Evolutionary conservation across 2,329 filamentous ascomycete species (phyloP), one percentile per base, ranked within the genome.

Genomic region (Scedosporium boydii): DNA sequence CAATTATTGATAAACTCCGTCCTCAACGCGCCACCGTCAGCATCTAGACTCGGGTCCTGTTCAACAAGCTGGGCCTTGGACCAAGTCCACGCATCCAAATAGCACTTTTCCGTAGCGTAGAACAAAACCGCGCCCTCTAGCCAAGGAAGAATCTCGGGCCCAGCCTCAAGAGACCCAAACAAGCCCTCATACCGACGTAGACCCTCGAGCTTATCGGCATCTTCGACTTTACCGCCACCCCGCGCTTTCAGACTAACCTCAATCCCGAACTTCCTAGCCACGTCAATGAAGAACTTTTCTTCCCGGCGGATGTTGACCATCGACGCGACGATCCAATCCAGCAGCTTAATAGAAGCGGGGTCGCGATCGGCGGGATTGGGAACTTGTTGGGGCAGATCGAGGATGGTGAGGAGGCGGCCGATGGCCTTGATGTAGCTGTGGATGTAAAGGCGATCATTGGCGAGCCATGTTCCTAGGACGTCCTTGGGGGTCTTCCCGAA

Each of bases 21-120:
- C 63, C 86, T 77, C 71, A 89, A 71, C 4, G 86, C 87, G 0
- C 87, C 87, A 0, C 86, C 86, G 69, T 89, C 87, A 0, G 76
- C 76, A 68, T 88, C 86, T n/a, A 71, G 68, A 0, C 58, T 63
- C 18, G 65, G 57, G 2, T 64, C 63, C 1, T 62, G 56, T 16
- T 65, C 65, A 1, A 68, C 66, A 18, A 75, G 70, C 67, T 79
- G 73, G 4, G 70, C 65, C 65, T 71, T 76, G 3, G 80, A 80
- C 70, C 78, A 81, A 9, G 75, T 77, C 86, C 86, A 88, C 12
- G 85, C 80, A 46, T 82, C 77, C 18, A 87, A 70, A 69, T 87
- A 88, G 64, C 80, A 82, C 57, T 79, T 84, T 74, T 93, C 89
- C 1, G 87, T 91, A n/a, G 85, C 86, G 86, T 88, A 93, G 26